Base-by-base conservation (phyloP, 2,329 filamentous ascomycete species). In the Fusarium tjaetaba region DNA sequence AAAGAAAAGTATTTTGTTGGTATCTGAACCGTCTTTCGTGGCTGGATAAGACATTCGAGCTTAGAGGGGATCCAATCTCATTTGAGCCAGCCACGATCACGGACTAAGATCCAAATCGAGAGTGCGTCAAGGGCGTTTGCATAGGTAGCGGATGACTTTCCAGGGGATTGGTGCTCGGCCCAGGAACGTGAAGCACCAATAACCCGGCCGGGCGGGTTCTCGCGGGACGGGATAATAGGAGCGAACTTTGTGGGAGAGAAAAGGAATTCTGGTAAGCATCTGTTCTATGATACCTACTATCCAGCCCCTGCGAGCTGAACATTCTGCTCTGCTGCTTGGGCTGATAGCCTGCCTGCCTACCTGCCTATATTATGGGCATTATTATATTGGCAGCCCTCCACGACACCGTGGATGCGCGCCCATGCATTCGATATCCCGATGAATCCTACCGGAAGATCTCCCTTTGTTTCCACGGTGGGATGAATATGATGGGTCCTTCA, bases 51-150 rank as follows among this genome's bases (percentile, higher is more conserved):
- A 57, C 55, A 61, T 49, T 65, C 62, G 58, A 62, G 64, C 68
- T 65, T 34, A 66, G 62, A 72, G 36, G 65, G 51, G 65, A 20
- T 49, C 64, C 55, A 77, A 77, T 75, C 75, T 75, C 73, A 66
- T 71, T 73, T 76, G 62, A 71, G 75, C 73, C 73, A 77, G 75
- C 75, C 75, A 77, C 75, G 46, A 73, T 76, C 66, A 70, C 75
- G 71, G 75, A 55, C 69, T 49, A 65, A 55, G 59, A 63, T 59
- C 73, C 75, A 48, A 74, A 77, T 76, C 66, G 70, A 74, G 75
- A 68, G 61, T 73, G 72, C 62, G 59, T 69, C 63, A 72, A 68
- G 61, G 74, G 72, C 66, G 62, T 71, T 68, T 68, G 70, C 66
- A 67, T 64, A 61, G 60, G 43, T 68, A 53, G 58, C 58, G 32